Evolutionary conservation across 1,284 basidiomycete species (phyloP).

Genomic region (Lentinus polychrous): DNA sequence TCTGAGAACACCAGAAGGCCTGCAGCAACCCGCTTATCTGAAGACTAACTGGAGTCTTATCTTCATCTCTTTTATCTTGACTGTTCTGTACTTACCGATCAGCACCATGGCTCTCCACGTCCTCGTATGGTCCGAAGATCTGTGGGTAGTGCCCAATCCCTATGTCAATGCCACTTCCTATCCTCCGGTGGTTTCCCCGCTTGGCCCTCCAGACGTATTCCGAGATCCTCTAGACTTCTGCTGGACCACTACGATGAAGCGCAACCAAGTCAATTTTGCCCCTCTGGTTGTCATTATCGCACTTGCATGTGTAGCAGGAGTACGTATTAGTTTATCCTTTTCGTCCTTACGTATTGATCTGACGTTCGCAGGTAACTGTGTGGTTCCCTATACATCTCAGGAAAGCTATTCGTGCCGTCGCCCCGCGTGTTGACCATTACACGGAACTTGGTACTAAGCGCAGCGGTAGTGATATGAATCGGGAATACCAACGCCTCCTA

Average conservation of each 20-base stretch:
- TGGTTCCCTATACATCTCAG: slow-evolving; percentile 68
- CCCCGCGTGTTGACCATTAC: slow-evolving; percentile 62
- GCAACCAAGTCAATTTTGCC: slow-evolving; percentile 68
- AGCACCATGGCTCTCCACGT: slow-evolving; percentile 69
- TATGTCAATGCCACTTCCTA: slow-evolving; percentile 52
- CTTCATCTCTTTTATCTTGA: slow-evolving; percentile 55
- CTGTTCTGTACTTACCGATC: slow-evolving; percentile 61
- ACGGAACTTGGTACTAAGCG: slow-evolving; percentile 66
- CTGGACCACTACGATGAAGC: slow-evolving; percentile 70
- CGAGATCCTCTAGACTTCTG: slow-evolving; percentile 70
- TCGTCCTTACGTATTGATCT: slow-evolving; percentile 5
- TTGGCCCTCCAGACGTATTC: slow-evolving; percentile 51
- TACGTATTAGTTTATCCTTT: slow-evolving; percentile 25
- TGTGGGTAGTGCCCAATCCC: slow-evolving; percentile 67
- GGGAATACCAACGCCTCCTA: slow-evolving; percentile 67
- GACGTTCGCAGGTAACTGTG: slow-evolving; percentile 46
- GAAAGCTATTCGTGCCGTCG: slow-evolving; percentile 47
- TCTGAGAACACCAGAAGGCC: slow-evolving; percentile 46
- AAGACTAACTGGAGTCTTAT: slow-evolving; percentile 46
- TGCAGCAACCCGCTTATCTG: slow-evolving; percentile 37
- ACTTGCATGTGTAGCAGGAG: slow-evolving; percentile 43
- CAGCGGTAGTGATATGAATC: slow-evolving; percentile 53
- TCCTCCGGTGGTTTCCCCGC: slow-evolving; percentile 39
- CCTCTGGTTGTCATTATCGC: slow-evolving; percentile 58
- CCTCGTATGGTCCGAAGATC: slow-evolving; percentile 66